These are phyloP conservation scores for sorghum (Sorghum bicolor) DNA, from an alignment of 176 grass and related monocot genomes.

Conservation along the genomic window DNA sequence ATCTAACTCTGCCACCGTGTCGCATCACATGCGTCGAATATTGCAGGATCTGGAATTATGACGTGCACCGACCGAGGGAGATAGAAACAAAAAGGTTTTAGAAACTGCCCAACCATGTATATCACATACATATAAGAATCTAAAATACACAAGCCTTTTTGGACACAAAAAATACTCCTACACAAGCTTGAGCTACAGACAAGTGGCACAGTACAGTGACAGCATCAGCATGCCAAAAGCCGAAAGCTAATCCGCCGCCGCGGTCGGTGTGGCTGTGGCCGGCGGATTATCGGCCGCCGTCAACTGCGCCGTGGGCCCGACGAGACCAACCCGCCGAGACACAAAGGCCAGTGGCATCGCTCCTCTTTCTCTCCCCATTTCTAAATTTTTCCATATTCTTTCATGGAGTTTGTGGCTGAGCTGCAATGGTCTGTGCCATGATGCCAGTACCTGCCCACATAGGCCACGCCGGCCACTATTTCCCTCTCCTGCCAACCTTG, in stretches of 20 bases:
- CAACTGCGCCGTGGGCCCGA: conserved; percentile 33
- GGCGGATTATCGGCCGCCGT: conserved; percentile 33
- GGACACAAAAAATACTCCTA: background rate
- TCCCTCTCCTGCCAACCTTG: background rate
- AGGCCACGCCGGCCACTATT: background rate
- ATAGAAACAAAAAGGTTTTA: conserved; percentile 4
- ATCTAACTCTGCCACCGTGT: background rate
- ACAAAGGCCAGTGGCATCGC: conserved; percentile 13
- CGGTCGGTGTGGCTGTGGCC: conserved; percentile 37
- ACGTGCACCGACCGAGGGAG: background rate
- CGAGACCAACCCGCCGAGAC: conserved; percentile 5
- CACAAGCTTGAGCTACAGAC: conserved; percentile 2
- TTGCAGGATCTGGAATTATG: background rate
- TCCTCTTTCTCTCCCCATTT: background rate
- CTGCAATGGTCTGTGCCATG: background rate
- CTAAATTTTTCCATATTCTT: background rate
- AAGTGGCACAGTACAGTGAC: background rate
- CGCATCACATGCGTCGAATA: background rate
- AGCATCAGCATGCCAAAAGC: conserved; percentile 16
- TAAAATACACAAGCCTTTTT: background rate
- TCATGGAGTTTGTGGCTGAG: conserved; percentile 27
- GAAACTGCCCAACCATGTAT: background rate
- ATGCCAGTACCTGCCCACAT: background rate
- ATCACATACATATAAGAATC: background rate
- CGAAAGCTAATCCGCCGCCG: background rate